phyloP scores from a whole-genome alignment of 768 basidiomycete genomes.

The Favolaschia claudopus region DNA sequence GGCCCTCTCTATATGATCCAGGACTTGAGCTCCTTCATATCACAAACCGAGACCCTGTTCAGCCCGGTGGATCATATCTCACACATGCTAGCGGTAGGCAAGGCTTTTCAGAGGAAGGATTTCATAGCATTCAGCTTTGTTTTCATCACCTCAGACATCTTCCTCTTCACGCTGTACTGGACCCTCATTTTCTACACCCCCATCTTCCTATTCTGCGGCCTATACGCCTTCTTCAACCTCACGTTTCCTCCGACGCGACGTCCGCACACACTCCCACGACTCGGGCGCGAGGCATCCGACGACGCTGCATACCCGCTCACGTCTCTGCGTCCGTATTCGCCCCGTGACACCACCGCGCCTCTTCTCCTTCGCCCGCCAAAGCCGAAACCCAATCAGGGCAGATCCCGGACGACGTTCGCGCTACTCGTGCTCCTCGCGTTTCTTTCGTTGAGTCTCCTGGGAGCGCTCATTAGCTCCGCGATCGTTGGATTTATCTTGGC shows the following conservation, averaged over 20 bases:
- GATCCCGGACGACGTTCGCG: constrained; percentile 56
- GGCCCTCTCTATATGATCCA: constrained; percentile 62
- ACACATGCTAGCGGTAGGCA: constrained; percentile 46
- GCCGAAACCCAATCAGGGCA: constrained; percentile 44
- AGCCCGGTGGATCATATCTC: constrained; percentile 53
- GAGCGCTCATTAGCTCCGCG: constrained; percentile 55
- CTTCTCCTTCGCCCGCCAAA: constrained; percentile 20
- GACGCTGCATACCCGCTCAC: constrained; percentile 20
- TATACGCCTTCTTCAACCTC: constrained; percentile 60
- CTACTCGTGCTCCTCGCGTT: constrained; percentile 54
- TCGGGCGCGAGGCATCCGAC: constrained; percentile 14
- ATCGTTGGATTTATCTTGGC: constrained; percentile 54
- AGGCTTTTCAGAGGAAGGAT: not conserved
- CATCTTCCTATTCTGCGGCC: constrained; percentile 55
- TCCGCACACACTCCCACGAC: not conserved
- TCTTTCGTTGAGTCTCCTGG: constrained; percentile 49
- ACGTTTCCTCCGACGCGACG: constrained; percentile 50
- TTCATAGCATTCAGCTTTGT: not conserved
- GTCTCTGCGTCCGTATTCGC: constrained; percentile 20
- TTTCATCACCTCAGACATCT: constrained; percentile 47
- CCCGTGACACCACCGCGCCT: constrained; percentile 10
- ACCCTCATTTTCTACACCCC: constrained; percentile 58
- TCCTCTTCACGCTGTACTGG: constrained; percentile 63
- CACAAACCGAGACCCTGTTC: constrained; percentile 45
- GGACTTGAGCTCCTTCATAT: constrained; percentile 57